A percentile compares a stretch with the other conserved stretches of the same genome.
Conservation (phyloP, 148 eudicot species). For the Amaranthus hypochondriacus region DNA sequence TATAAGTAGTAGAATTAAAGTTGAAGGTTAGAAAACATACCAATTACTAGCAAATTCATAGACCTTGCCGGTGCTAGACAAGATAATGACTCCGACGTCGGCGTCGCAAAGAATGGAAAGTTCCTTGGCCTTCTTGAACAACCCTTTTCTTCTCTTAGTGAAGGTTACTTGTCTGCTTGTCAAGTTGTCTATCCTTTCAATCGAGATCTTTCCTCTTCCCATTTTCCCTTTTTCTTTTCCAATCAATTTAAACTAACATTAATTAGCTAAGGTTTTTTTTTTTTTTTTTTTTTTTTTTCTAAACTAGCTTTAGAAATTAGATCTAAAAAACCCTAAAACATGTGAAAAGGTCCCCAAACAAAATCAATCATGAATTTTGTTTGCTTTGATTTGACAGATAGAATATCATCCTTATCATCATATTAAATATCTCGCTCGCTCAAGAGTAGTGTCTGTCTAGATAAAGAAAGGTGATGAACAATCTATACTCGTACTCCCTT, state of each 20-base stretch:
- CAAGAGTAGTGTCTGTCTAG: no score
- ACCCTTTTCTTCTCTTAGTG: conserved; percentile 51
- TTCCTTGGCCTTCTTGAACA: conserved; percentile 59
- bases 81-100: conserved; percentile 45
- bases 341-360: no score
- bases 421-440: no score
- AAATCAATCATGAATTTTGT: no score
- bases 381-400: no score
- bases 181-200: conserved; percentile 50
- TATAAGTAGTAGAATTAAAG: no score
- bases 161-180: conserved; percentile 60
- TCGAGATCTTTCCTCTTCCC: conserved; percentile 56
- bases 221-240: conserved; percentile 13
- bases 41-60: conserved; percentile 46
- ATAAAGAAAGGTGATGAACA: no score
- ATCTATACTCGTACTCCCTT: no score
- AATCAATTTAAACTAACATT: background rate
- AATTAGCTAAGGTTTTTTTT: background rate
- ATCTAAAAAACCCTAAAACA: background rate
- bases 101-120: conserved; percentile 56
- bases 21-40: conserved; percentile 6
- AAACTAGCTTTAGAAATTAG: background rate
- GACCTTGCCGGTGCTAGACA: conserved; percentile 51
- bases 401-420: no score
- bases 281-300: background rate